Evolutionary conservation across 208 protist genomes (phyloP).

Genomic region (Acanthamoeba royreba): DNA sequence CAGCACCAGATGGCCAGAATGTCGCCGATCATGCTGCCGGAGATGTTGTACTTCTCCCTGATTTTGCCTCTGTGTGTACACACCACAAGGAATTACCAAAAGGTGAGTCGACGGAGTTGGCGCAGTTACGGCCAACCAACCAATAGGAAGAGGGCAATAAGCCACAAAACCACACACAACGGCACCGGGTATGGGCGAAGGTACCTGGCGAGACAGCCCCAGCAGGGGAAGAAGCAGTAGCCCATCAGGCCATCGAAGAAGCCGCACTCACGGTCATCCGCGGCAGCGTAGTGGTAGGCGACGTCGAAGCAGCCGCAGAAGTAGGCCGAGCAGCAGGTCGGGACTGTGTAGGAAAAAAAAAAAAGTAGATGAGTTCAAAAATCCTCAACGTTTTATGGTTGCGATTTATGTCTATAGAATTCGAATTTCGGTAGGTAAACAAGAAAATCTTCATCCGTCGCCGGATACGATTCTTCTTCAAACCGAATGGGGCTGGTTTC

Average conservation of each 20-base stretch:
- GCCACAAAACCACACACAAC: too few species aligned
- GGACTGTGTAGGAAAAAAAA: neutral
- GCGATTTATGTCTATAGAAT: neutral
- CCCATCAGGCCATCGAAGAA: neutral
- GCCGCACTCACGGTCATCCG: neutral
- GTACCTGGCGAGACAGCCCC: neutral
- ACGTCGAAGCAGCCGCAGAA: constrained; percentile 20
- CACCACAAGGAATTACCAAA: neutral
- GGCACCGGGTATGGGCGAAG: too few species aligned
- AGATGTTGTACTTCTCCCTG: constrained; percentile 46
- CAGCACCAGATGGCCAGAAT: constrained; percentile 16
- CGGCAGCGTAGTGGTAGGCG: neutral
- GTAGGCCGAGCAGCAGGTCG: neutral
- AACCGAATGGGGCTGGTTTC: too few species aligned
- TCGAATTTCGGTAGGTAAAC: neutral
- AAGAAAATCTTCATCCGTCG: too few species aligned
- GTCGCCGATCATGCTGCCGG: neutral
- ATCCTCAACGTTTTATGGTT: neutral
- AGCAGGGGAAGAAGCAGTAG: constrained; percentile 10
- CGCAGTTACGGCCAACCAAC: too few species aligned
- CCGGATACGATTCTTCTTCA: too few species aligned
- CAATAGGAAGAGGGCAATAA: too few species aligned
- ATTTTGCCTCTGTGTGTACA: neutral
- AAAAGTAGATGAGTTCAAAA: neutral
- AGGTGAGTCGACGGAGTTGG: neutral